Evolutionary conservation across 805 yeast species (phyloP), one percentile per base, ranked within the genome.

Genomic region (Sugiyamaella qingdaonensis): DNA sequence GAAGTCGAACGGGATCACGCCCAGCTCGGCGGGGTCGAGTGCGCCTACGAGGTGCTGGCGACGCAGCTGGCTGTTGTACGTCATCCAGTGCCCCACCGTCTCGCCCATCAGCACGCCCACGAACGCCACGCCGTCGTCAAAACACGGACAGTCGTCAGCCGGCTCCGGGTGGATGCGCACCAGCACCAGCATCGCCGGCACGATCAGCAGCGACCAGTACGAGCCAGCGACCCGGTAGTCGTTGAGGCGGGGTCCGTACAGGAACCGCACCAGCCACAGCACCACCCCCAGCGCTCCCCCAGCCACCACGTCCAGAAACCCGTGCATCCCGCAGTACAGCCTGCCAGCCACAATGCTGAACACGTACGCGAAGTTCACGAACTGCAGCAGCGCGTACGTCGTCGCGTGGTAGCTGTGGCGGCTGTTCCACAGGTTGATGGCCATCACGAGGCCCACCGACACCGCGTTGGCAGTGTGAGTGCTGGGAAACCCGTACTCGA

Each of bases 291-390:
- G 70, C 0, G 78, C 0, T 0, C 80, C 70, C 4, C 99, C 99
- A 16, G 79, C 65, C 0, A 71, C 48, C 2, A 94, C 75, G 66
- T 94, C 99, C 19, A 86, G 69, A 55, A 87, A 78, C 2, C 99
- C 98, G 70, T 94, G 99, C 99, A 92, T 92, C 2, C 99, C 99
- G 67, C 96, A 90, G 71, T 94, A 92, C 9, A 92, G 64, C 52
- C 99, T 75, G 14, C 99, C 99, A 55, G 81, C 66, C 1, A 87
- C 78, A 55, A 94, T 73, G 7, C 90, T 80, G 35, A 75, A 54
- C 62, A 81, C 82, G 66, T 90, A 90, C 19, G 79, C 51, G 19
- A 46, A 14, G 50, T 58, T 59, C 19, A 55, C 46, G 11, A 49
- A 39, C 33, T 57, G 59, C 14, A 49, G 14, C 27, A 34, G 11